Evolutionary conservation across 148 eudicot species (phyloP), one percentile per base, ranked within the genome.

Genomic region (Oxyria digyna): DNA sequence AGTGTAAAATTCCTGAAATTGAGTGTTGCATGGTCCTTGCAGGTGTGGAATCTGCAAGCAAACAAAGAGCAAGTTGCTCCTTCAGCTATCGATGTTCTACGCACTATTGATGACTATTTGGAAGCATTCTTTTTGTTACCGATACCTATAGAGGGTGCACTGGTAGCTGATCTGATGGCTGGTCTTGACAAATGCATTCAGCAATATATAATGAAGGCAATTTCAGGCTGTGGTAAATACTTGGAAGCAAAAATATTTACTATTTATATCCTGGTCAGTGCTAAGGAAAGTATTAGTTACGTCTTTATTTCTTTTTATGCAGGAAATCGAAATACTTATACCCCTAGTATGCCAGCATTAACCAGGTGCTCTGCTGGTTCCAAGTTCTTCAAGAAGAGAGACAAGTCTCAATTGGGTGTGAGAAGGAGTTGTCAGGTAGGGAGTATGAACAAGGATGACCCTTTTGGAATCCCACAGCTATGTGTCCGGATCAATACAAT

Each of bases 41-140:
- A 94, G 98, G 83, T 80, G 27, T 94, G 98, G 98, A 85, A 81
- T 74, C 89, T 88, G 67, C 80, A 76, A 64, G 87, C 88, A 70
- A 90, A 94, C 78, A 90, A 80, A 79, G 91, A 85, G 45, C 87
- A 80, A 50, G 80, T 88, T 81, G 91, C 92, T 64, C 89, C 97
- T 23, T 94, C 98, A 52, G 96, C 86, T 49, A 79, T 88, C 75
- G 96, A 94, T 64, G 84, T 88, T 72, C 78, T 90, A 43, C 90
- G 97, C 35, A 81, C 80, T 15, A 77, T 88, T 29, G 97, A 90
- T 67, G 98, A 94, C 76, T 82, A 95, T 24, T 54, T 88, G 62
- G 96, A 90, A 74, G 98, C 98, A 59, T 94, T 94, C 81, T 88
- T 94, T 78, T 71, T 88, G 77, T 81, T 94, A 77, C 98, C 98